phyloP scores from a whole-genome alignment of 306 rosid species.

The Glycine tomentella region DNA sequence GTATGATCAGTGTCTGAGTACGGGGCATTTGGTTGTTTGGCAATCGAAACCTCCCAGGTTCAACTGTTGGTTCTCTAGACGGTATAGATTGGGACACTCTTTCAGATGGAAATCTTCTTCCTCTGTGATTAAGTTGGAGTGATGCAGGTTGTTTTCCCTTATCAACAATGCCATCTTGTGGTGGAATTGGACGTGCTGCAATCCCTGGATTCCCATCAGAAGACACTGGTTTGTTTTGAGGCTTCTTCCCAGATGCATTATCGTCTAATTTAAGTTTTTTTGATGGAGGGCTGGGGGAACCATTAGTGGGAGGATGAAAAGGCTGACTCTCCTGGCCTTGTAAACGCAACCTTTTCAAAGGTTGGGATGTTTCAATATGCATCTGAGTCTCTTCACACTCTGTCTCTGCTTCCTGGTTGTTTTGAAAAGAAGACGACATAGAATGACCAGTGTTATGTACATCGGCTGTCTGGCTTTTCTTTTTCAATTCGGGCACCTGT shows the following conservation, averaged over 20 bases:
- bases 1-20: conserved; percentile 51
- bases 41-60: conserved; percentile 41
- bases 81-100: conserved; percentile 48
- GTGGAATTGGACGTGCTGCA: conserved; percentile 48
- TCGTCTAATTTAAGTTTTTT: conserved; percentile 61
- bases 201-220: conserved; percentile 46
- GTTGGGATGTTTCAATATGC: conserved; percentile 57
- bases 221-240: conserved; percentile 46
- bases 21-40: conserved; percentile 49
- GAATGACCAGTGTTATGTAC: conserved; percentile 47
- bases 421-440: conserved; percentile 34
- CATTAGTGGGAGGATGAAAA: conserved; percentile 38
- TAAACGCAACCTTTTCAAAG: conserved; percentile 78
- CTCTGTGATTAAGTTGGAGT: conserved; percentile 46
- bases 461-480: conserved; percentile 45
- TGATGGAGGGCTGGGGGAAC: conserved; percentile 47
- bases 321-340: conserved; percentile 64
- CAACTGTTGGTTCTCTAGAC: conserved; percentile 55
- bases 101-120: conserved; percentile 49
- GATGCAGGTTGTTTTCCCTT: conserved; percentile 76
- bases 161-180: conserved; percentile 47
- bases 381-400: conserved; percentile 59
- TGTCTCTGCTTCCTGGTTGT: conserved; percentile 58
- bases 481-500: conserved; percentile 58
- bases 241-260: conserved; percentile 42